Percentiles rank a stretch among this genome's conserved stretches.
Conservation (phyloP, 306 rosid species). For the Rosa persica region DNA sequence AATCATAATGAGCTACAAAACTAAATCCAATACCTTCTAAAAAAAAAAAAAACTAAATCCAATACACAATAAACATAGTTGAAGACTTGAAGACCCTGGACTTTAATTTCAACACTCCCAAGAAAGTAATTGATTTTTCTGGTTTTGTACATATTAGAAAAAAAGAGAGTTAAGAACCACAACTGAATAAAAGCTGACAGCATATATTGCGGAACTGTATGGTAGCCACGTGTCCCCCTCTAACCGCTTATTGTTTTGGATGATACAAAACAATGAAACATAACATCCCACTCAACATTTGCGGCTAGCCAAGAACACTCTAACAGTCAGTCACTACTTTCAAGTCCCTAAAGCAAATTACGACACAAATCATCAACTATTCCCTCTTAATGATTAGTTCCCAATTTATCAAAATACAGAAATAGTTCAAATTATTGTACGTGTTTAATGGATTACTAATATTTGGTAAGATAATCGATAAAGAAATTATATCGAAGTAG, state of each 20-base stretch:
- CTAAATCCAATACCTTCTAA: not conserved
- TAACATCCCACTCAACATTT: conserved; percentile 17
- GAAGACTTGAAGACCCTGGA: not conserved
- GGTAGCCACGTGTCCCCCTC: not conserved
- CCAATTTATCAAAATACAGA: not conserved
- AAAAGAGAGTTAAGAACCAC: not conserved
- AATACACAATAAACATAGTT: not conserved
- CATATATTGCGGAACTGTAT: not conserved
- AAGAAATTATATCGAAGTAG: not conserved
- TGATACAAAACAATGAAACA: not conserved
- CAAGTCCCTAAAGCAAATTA: not conserved
- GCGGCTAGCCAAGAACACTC: conserved; percentile 18
- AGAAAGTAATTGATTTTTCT: not conserved
- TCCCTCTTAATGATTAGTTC: not conserved
- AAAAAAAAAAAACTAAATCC: not conserved
- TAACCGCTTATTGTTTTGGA: not conserved
- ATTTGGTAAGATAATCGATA: not conserved
- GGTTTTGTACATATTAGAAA: not conserved
- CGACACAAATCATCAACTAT: not conserved
- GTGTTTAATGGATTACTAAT: not conserved
- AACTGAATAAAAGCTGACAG: not conserved
- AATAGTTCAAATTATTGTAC: not conserved
- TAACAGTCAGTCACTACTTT: conserved; percentile 4
- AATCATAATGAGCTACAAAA: not conserved
- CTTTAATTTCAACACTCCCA: not conserved